Evolutionary conservation across 805 yeast genomes (phyloP).

Genomic region (Naumovozyma dairenensis): DNA sequence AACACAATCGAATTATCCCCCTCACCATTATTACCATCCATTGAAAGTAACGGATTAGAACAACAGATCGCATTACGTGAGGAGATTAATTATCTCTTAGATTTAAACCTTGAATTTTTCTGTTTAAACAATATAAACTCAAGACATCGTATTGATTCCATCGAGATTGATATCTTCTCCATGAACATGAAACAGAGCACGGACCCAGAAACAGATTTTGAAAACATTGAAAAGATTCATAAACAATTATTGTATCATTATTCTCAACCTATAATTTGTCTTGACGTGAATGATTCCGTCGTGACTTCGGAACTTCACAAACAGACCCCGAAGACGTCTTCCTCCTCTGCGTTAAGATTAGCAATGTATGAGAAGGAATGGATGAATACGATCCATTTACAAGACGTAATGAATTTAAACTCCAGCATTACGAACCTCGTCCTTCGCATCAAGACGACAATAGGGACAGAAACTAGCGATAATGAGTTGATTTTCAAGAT

Average conservation of each 20-base stretch:
- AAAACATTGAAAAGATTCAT: background rate
- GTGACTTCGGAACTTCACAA: background rate
- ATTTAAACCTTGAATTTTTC: conserved; percentile 17
- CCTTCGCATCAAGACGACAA: too few relatives aligned
- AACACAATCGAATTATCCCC: too few relatives aligned
- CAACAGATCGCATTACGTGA: conserved; percentile 16
- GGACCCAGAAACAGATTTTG: background rate
- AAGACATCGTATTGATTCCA: conserved; percentile 1
- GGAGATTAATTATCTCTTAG: conserved; percentile 19
- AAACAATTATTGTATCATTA: background rate
- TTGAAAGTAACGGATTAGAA: conserved; percentile 18
- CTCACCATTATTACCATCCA: conserved; percentile 7
- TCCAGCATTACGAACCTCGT: too few relatives aligned
- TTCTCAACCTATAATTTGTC: conserved; percentile 2
- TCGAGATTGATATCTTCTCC: background rate
- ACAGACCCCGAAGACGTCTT: conserved; percentile 1
- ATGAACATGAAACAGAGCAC: background rate
- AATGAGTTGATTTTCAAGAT: background rate
- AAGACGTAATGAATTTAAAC: too few relatives aligned
- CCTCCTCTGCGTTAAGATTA: background rate
- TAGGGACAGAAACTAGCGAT: background rate
- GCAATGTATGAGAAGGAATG: conserved; percentile 13
- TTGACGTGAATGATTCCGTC: conserved; percentile 2
- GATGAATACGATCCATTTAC: conserved; percentile 9
- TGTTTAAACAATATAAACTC: too few relatives aligned